Evolutionary conservation across 257 asterid species (phyloP), one percentile per base, ranked within the genome.

Genomic region (Solanum sitiens): DNA sequence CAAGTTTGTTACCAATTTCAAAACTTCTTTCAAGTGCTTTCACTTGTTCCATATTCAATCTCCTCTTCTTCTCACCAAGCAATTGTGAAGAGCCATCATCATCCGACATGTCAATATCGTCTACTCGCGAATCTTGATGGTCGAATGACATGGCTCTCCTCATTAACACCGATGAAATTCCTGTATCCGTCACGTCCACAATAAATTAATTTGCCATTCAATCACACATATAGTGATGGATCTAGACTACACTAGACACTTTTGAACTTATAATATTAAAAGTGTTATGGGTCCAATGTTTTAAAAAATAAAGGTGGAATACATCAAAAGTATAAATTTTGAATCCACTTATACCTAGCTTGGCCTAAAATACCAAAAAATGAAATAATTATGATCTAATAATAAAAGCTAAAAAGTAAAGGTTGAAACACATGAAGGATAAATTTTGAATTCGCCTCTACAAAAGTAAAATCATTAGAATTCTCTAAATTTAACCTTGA

Each of bases 11-110:
- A 0, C 95, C 97, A 40, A 92, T 65, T 32, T 96, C 99, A 70
- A 94, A 96, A 90, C 97, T 94, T 89, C 94, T 96, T 86, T 96
- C 99, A 16, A 96, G 87, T 68, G 96, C 99, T 92, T 90, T 93
- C 59, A 96, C 99, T 87, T 95, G 99, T 72, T 96, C 98, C 88
- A 91, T 21, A 84, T 89, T 95, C 85, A 96, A 86, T 74, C 99
- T 86, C 91, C 95, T 89, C 90, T 96, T 96, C 93, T 96, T 96
- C 88, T 96, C 99, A 16, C 98, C 98, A 0, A 96, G 94, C 7
- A 82, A 82, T 0, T 92, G 95, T 1, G 96, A 93, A 23, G 88
- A 86, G 6, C 86, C 90, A 1, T 95, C 94, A 1, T 95, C 98
- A 86, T 94, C 98, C 0, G 96, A 95, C 87, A 77, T 91, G 35